Evolutionary conservation across 306 rosid genomes (phyloP).

Genomic region (Geum urbanum): DNA sequence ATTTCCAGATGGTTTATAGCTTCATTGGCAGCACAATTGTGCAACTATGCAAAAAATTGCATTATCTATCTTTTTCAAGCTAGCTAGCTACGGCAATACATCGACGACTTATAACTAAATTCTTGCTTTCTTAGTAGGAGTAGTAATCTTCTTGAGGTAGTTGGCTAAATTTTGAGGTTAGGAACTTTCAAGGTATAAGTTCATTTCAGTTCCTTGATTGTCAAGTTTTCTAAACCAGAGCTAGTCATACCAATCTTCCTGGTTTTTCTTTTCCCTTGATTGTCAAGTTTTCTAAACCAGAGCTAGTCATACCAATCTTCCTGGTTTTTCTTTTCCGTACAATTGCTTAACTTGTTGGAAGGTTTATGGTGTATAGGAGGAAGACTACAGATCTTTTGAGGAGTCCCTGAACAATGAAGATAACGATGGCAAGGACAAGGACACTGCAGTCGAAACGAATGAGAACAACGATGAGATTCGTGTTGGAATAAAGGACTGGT

Average conservation of each 20-base stretch:
- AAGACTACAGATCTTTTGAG: conserved; percentile 50
- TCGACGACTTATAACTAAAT: background rate
- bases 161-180: background rate
- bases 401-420: conserved; percentile 42
- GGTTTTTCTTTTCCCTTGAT: too few relatives aligned
- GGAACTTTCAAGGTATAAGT: background rate
- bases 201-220: background rate
- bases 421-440: conserved; percentile 17
- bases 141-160: background rate
- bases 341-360: conserved; percentile 8
- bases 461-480: conserved; percentile 38
- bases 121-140: background rate
- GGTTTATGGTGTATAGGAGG: conserved; percentile 38
- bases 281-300: background rate
- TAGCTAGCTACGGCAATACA: background rate
- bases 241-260: background rate
- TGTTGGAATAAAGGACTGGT: conserved; percentile 86
- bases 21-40: background rate
- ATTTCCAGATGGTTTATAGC: background rate
- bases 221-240: background rate
- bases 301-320: background rate
- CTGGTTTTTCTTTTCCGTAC: background rate
- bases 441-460: conserved; percentile 2
- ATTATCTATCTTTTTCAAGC: background rate
- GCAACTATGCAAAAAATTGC: background rate